A percentile compares a stretch with the other conserved stretches of the same genome.
Evolutionary conservation across 208 protist genomes (phyloP).

Genomic region (Leishmania mexicana): DNA sequence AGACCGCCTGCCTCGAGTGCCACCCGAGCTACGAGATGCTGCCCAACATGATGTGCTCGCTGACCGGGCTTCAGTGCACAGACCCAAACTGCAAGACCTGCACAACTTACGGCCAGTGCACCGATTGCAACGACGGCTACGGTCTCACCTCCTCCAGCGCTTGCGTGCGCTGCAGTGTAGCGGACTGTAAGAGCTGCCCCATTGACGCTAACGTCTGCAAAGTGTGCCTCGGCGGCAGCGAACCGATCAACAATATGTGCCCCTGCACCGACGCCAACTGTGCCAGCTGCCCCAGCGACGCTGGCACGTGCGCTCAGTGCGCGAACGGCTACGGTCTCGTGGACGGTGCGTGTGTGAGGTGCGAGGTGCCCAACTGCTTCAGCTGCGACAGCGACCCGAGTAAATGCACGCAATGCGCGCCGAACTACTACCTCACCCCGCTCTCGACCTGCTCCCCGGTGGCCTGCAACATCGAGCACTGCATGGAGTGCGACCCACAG

Average conservation of each 20-base stretch:
- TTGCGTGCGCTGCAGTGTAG: conserved; percentile 3
- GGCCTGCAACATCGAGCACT: conserved; percentile 12
- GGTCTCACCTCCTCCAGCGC: conserved; percentile 1
- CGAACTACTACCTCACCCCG: conserved; percentile 11
- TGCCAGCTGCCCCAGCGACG: conserved; percentile 6
- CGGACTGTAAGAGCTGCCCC: conserved; percentile 2
- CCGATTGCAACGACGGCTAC: not conserved
- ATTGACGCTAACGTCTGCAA: not conserved
- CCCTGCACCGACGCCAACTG: conserved; percentile 11
- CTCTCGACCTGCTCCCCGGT: conserved; percentile 5
- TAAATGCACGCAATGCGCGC: conserved; percentile 2
- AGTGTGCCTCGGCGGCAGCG: not conserved
- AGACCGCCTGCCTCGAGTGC: conserved; percentile 1
- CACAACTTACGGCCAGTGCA: not conserved
- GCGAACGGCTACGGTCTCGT: conserved; percentile 15
- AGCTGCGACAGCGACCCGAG: not conserved
- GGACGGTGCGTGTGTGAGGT: conserved; percentile 8
- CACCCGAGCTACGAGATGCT: not conserved
- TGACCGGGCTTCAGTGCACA: not conserved
- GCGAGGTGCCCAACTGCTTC: conserved; percentile 4
- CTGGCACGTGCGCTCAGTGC: conserved; percentile 10
- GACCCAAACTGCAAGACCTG: conserved; percentile 7
- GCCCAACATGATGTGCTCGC: not conserved
- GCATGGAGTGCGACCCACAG: conserved; percentile 1
- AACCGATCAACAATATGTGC: not conserved